A percentile compares a stretch with the other conserved stretches of the same genome.
phyloP scores from a whole-genome alignment of 768 basidiomycete genomes.

The Tylopilus intermedius region DNA sequence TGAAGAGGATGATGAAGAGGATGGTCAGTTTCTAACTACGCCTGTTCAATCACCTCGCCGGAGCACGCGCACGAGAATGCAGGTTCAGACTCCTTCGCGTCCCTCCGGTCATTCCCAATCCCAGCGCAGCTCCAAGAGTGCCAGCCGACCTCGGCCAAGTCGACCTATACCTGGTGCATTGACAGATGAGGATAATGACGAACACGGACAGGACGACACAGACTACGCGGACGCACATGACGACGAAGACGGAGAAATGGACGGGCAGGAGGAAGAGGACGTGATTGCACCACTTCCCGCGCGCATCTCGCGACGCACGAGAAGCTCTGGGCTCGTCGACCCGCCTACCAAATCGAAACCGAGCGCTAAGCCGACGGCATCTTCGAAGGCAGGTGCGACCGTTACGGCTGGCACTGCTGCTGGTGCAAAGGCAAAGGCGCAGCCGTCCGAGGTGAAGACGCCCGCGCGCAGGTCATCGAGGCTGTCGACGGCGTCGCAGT shows the following conservation, averaged over 20 bases:
- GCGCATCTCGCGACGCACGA: conserved; percentile 19
- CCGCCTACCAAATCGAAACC: conserved; percentile 10
- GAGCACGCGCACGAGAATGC: conserved; percentile 9
- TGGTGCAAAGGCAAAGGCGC: conserved; percentile 13
- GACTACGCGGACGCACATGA: conserved; percentile 22
- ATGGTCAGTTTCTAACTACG: conserved; percentile 5
- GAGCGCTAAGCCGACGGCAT: not conserved
- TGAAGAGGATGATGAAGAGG: conserved; percentile 20
- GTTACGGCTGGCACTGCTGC: not conserved
- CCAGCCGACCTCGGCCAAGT: conserved; percentile 6
- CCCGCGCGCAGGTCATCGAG: conserved; percentile 36
- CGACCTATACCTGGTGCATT: conserved; percentile 43
- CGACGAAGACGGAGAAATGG: conserved; percentile 15
- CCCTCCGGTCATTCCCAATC: conserved; percentile 11
- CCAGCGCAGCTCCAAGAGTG: conserved; percentile 7
- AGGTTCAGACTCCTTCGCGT: conserved; percentile 12
- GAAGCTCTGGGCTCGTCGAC: conserved; percentile 11
- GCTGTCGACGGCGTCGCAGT: conserved; percentile 32
- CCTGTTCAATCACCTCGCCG: conserved; percentile 14
- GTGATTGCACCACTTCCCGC: conserved; percentile 31
- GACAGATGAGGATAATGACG: conserved; percentile 36
- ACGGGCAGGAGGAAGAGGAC: conserved; percentile 34
- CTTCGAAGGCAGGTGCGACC: not conserved
- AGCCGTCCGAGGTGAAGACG: conserved; percentile 20
- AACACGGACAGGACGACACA: conserved; percentile 15